Base-by-base conservation (phyloP, 257 asterid species). In the Hygrophila difformis region DNA sequence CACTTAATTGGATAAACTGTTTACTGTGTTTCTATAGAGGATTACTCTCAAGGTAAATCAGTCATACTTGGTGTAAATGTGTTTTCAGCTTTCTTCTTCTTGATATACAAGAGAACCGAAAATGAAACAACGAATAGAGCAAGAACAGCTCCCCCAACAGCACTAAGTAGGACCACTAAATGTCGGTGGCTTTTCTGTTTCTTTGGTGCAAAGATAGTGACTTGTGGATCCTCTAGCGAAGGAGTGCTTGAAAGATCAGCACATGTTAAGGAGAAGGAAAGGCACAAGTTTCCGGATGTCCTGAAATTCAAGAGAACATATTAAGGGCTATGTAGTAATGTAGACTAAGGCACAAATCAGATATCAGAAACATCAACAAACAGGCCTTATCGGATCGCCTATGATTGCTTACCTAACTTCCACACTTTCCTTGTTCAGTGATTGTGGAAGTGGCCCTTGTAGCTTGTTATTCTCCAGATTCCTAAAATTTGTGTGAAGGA, bases 381-480 rank as follows among this genome's bases (percentile, higher is more conserved):
- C 26, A 59, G 15, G 49, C 37, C 35, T 29, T n/a, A n/a, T n/a
- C n/a, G n/a, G n/a, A n/a, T n/a, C n/a, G n/a, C n/a, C n/a, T n/a
- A n/a, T n/a, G n/a, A n/a, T n/a, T n/a, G 14, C 45, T 37, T 68
- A 81, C 97, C 85, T 76, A 73, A 88, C 73, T 70, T 84, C 74
- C 52, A 84, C 60, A 55, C 78, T 76, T 21, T 76, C 79, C 55
- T 83, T 57, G 80, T 84, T 66, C 57, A 88, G 61, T 34, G 95
- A 71, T 43, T 64, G 74, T 24, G 97, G 97, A n/a, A 88, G 89
- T 23, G 95, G 95, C 26, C 95, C 97, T 65, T 69, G 93, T 38
- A 88, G 70, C 66, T 67, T 79, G 47, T 88, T 88, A 63, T 88
- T 77, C 67, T 78, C 93, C 46, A 88, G 81, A 64, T 84, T 84